Percentiles rank a stretch among this genome's conserved stretches.
Conservation (phyloP, 176 grass and related monocot species). For the Leersia perrieri region DNA sequence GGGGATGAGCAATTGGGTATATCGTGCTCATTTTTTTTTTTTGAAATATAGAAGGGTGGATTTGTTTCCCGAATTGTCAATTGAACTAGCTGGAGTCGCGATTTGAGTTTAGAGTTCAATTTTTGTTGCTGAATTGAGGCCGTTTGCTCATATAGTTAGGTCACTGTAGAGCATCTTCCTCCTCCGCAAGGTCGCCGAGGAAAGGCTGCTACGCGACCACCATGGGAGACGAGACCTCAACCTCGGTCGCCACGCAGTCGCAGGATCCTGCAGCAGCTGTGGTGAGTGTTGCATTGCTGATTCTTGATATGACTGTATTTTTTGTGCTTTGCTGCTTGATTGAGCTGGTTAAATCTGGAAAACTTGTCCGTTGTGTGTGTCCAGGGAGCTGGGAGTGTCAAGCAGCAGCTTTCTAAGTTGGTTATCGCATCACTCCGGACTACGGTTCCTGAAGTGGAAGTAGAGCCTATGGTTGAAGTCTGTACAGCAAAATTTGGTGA, state of each 20-base stretch:
- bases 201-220: constrained; percentile 33
- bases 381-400: constrained; percentile 71
- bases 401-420: constrained; percentile 74
- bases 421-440: constrained; percentile 49
- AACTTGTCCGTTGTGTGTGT: not conserved
- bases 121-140: not conserved
- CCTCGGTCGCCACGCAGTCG: constrained; percentile 25
- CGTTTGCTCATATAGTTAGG: constrained; percentile 50
- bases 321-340: not conserved
- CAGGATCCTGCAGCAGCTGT: constrained; percentile 11
- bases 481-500: constrained; percentile 79
- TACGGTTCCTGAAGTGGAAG: constrained; percentile 59
- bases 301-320: not conserved
- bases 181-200: constrained; percentile 10
- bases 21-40: not conserved
- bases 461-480: constrained; percentile 77
- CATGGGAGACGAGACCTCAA: constrained; percentile 70
- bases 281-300: constrained; percentile 20
- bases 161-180: constrained; percentile 51
- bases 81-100: not conserved
- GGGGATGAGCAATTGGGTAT: not conserved
- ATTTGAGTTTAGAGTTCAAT: not conserved
- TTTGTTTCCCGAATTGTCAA: not conserved
- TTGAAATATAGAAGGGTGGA: not conserved
- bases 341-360: not conserved